A percentile compares a stretch with the other conserved stretches of the same genome.
These are phyloP conservation scores for Chaetomium olivaceum DNA, from an alignment of 2,329 filamentous ascomycete genomes.

Conservation along the genomic window DNA sequence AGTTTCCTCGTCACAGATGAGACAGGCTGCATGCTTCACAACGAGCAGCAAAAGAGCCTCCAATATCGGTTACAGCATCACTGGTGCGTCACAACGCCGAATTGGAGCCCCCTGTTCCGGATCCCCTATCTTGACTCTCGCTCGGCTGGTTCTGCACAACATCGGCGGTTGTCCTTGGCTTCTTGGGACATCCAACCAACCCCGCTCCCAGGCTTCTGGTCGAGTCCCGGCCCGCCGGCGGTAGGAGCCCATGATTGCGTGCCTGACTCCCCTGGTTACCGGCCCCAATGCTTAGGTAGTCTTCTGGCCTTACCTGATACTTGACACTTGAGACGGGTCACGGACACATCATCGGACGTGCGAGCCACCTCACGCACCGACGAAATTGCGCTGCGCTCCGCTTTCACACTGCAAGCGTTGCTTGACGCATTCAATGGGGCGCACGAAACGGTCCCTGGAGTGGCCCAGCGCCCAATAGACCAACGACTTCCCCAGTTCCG, in stretches of 20 bases:
- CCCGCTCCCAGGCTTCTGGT: conserved; percentile 14
- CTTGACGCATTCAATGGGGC: conserved; percentile 17
- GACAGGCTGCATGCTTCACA: not conserved
- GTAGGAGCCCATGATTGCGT: not conserved
- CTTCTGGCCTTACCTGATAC: conserved; percentile 2
- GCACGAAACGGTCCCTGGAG: conserved; percentile 15
- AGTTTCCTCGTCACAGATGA: not conserved
- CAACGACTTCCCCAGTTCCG: not conserved
- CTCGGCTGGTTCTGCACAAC: not conserved
- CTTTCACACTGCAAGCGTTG: not conserved
- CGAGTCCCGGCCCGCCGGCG: conserved; percentile 7
- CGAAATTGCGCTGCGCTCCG: conserved; percentile 7
- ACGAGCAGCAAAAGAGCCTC: not conserved
- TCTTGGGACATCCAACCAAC: not conserved
- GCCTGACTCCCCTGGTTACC: conserved; percentile 4
- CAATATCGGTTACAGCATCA: not conserved
- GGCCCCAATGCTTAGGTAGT: conserved; percentile 13
- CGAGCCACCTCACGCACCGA: conserved; percentile 18
- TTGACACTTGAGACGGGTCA: conserved; percentile 18
- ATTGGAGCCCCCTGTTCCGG: not conserved
- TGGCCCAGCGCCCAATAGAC: conserved; percentile 21
- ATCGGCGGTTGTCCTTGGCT: not conserved
- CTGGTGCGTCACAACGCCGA: not conserved
- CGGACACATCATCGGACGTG: conserved; percentile 23
- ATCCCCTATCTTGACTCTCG: not conserved